Percentiles rank a stretch among this genome's conserved stretches.
Evolutionary conservation across 345 rosid genomes (phyloP).

Genomic region (Eutrema heterophyllum): DNA sequence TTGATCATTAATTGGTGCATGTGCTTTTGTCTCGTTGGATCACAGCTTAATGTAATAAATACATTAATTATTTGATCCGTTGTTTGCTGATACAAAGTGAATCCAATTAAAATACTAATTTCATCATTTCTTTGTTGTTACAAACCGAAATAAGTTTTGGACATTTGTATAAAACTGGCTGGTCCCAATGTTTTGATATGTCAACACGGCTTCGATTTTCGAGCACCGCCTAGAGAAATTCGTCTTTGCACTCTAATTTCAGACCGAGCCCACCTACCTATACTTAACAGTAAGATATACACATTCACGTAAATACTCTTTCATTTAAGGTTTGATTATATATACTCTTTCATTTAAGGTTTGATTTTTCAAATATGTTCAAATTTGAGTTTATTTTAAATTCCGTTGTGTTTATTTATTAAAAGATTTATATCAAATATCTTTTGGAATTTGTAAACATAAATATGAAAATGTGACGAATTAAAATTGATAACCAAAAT

Average conservation of each 20-base stretch:
- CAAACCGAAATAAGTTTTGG: constrained; percentile 18
- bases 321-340: not conserved
- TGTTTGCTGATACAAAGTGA: constrained; percentile 16
- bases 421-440: not conserved
- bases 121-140: not conserved
- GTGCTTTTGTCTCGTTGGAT: constrained; percentile 20
- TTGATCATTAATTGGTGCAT: constrained; percentile 16
- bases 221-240: constrained; percentile 15
- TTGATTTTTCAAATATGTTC: not conserved
- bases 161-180: constrained; percentile 2
- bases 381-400: not conserved
- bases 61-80: constrained; percentile 4
- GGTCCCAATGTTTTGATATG: constrained; percentile 20
- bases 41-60: constrained; percentile 1
- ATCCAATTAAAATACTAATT: not conserved
- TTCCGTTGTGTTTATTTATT: not conserved
- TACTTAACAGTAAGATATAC: not conserved
- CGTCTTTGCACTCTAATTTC: not conserved
- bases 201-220: constrained; percentile 25
- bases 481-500: too few relatives aligned
- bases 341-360: not conserved
- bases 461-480: not conserved
- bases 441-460: not conserved
- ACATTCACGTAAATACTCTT: not conserved
- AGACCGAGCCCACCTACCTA: not conserved